Evolutionary conservation across 2,329 filamentous ascomycete species (phyloP).

Genomic region (Coniochaeta ligniaria): DNA sequence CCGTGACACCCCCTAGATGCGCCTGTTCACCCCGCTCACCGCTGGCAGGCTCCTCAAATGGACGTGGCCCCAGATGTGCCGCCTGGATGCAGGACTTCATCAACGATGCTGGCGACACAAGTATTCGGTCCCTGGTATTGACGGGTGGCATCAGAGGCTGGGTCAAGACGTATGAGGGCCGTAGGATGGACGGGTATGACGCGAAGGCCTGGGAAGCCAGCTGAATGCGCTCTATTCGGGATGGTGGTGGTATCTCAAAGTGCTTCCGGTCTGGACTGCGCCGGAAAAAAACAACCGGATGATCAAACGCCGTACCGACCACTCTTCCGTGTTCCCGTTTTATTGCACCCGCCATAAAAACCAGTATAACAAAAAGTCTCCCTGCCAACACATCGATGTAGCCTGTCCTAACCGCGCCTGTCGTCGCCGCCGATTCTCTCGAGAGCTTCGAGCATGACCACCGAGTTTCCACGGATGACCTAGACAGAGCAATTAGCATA

Average conservation of each 20-base stretch:
- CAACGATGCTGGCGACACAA: constrained; percentile 29
- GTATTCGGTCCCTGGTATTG: constrained; percentile 38
- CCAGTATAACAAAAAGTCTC: background rate
- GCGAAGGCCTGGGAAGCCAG: constrained; percentile 25
- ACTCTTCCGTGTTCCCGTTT: background rate
- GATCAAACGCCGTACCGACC: constrained; percentile 3
- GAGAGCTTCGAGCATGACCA: constrained; percentile 91
- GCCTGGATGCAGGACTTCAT: constrained; percentile 52
- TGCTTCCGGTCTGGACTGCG: background rate
- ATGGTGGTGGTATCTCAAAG: background rate
- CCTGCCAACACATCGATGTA: constrained; percentile 11
- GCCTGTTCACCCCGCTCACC: background rate
- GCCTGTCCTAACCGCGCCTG: constrained; percentile 17
- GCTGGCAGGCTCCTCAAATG: constrained; percentile 39
- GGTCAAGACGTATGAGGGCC: constrained; percentile 39
- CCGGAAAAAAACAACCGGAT: constrained; percentile 1
- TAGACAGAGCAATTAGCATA: constrained; percentile 22
- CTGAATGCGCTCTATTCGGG: background rate
- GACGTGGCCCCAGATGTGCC: constrained; percentile 44
- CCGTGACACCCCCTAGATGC: background rate
- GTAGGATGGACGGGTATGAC: constrained; percentile 44
- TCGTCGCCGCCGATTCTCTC: constrained; percentile 61
- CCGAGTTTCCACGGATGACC: constrained; percentile 96
- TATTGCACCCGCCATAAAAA: constrained; percentile 1
- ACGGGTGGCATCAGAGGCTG: constrained; percentile 48